Evolutionary conservation across 192 early-diverging fungal species (phyloP).

Genomic region (Anaeromyces robustus): DNA sequence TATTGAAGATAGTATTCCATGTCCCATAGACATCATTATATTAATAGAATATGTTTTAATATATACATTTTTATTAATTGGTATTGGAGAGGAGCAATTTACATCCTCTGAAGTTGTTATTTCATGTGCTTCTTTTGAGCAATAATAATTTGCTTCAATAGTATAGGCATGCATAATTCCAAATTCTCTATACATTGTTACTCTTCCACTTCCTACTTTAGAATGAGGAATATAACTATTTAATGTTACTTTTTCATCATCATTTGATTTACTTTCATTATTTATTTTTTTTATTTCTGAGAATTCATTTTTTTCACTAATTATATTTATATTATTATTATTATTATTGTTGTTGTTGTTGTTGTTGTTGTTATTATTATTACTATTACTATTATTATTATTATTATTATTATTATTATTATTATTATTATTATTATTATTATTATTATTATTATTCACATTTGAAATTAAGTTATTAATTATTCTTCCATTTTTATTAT

Average conservation of each 20-base stretch:
- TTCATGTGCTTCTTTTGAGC: conserved; percentile 1
- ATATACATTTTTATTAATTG: neutral
- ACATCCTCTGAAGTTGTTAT: neutral
- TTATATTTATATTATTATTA: neutral
- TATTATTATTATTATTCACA: too few species aligned
- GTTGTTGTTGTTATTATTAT: too few species aligned
- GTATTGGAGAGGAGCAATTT: neutral
- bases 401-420: too few species aligned
- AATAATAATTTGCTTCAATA: conserved; percentile 13
- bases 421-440: too few species aligned
- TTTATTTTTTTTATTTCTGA: too few species aligned
- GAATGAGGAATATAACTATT: neutral
- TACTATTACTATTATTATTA: too few species aligned
- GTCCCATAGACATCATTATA: neutral
- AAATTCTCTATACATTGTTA: conserved; percentile 2
- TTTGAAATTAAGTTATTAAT: too few species aligned
- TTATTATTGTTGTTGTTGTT: too few species aligned
- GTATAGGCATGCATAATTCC: conserved; percentile 9
- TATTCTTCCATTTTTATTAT: too few species aligned
- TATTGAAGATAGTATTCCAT: neutral
- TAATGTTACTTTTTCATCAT: neutral
- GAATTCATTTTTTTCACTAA: too few species aligned
- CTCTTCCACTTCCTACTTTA: conserved; percentile 10
- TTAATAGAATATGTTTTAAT: neutral
- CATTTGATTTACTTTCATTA: too few species aligned